These are phyloP conservation scores for Annulohypoxylon nitens DNA, from an alignment of 495 filamentous ascomycete species.

Conservation along the genomic window DNA sequence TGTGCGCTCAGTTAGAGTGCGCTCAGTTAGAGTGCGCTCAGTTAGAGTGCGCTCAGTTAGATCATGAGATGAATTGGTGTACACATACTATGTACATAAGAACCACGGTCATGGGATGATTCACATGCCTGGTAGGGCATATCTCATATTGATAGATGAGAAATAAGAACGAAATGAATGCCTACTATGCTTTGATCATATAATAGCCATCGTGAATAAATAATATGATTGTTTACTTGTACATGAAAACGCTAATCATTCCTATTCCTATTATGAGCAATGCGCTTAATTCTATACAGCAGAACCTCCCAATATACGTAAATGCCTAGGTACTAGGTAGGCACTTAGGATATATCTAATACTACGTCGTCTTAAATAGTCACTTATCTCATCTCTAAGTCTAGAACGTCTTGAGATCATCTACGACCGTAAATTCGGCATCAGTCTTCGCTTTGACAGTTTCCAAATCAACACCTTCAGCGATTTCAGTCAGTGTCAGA, in stretches of 20 bases:
- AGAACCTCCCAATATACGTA: slow-evolving; percentile 9
- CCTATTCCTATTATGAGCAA: slow-evolving; percentile 9
- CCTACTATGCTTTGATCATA: neutral
- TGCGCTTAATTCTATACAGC: slow-evolving; percentile 27
- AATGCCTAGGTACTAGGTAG: neutral
- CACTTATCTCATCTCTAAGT: neutral
- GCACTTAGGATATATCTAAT: neutral
- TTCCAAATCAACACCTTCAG: slow-evolving; percentile 67
- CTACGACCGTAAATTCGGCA: slow-evolving; percentile 63
- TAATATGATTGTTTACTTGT: neutral
- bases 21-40: too few species aligned
- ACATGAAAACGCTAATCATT: neutral
- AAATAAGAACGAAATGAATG: neutral
- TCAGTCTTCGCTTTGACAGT: slow-evolving; percentile 68
- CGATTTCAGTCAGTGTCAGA: slow-evolving; percentile 67
- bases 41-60: too few species aligned
- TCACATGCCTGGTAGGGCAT: too few species aligned
- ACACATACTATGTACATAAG: neutral
- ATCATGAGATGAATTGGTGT: neutral
- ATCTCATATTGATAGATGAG: slow-evolving; percentile 3
- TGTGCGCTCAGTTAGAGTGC: too few species aligned
- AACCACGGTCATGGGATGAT: too few species aligned
- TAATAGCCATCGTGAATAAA: neutral
- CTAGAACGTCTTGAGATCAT: slow-evolving; percentile 63
- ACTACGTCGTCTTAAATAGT: neutral